Evolutionary conservation across 2,329 filamentous ascomycete genomes (phyloP).

Genomic region (Leptosphaerulina australis): DNA sequence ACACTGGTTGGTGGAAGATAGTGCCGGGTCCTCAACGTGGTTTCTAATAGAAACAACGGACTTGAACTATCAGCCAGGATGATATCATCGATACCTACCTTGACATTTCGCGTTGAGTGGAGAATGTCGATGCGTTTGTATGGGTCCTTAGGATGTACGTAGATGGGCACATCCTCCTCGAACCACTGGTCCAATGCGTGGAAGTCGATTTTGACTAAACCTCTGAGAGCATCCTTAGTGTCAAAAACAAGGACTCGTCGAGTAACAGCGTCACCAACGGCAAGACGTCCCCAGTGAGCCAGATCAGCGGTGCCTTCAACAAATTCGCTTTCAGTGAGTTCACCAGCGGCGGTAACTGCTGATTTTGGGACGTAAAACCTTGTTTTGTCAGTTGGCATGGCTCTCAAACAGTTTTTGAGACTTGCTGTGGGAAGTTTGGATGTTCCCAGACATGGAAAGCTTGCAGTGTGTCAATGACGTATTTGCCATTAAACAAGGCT

Average conservation of each 20-base stretch:
- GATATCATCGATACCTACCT: conserved; percentile 56
- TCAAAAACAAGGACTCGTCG: conserved; percentile 39
- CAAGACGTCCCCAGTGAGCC: conserved; percentile 32
- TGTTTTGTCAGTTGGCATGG: background rate
- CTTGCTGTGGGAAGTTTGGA: conserved; percentile 44
- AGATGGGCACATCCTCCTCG: conserved; percentile 65
- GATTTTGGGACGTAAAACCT: conserved; percentile 41
- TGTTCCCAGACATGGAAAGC: conserved; percentile 49
- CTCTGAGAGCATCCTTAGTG: conserved; percentile 32
- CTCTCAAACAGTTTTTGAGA: no score
- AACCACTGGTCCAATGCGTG: conserved; percentile 54
- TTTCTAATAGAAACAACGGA: conserved; percentile 65
- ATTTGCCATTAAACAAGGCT: conserved; percentile 41
- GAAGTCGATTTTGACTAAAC: conserved; percentile 45
- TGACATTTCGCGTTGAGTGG: conserved; percentile 59
- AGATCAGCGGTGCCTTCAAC: conserved; percentile 6
- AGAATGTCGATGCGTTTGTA: conserved; percentile 69
- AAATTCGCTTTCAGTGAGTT: no score
- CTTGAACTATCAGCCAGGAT: conserved; percentile 54
- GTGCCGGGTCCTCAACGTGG: conserved; percentile 63
- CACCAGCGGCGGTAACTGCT: no score
- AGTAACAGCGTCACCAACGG: conserved; percentile 25
- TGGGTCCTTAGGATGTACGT: conserved; percentile 70
- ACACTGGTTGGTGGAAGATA: conserved; percentile 64
- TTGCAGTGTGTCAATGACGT: conserved; percentile 41